Conservation (phyloP, 2,329 filamentous ascomycete species). For the Thelonectria olida region DNA sequence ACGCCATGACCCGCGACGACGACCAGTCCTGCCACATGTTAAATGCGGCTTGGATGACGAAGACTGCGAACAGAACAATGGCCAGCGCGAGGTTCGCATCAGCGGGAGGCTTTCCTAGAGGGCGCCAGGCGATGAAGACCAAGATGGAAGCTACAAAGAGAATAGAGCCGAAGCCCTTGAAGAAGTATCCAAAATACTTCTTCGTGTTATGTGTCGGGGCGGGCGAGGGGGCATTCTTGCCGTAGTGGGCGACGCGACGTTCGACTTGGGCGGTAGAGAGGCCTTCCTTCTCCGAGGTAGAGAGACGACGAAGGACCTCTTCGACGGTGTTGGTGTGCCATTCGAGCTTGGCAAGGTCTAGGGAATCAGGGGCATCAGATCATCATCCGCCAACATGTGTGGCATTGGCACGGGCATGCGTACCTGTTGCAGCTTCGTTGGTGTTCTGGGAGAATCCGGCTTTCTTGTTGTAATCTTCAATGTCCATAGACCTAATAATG, state of each 20-base stretch:
- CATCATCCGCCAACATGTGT: not conserved
- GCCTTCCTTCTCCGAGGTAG: conserved; percentile 20
- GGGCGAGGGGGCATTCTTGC: conserved; percentile 30
- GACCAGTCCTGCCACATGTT: conserved; percentile 80
- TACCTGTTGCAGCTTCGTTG: conserved; percentile 23
- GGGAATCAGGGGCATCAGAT: not conserved
- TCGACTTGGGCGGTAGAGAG: conserved; percentile 26
- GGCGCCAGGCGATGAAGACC: conserved; percentile 81
- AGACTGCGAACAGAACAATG: conserved; percentile 77
- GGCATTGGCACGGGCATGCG: not conserved
- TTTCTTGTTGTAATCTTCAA: conserved; percentile 31
- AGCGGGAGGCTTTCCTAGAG: conserved; percentile 75
- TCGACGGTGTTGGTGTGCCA: conserved; percentile 30
- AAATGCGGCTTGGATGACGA: conserved; percentile 74
- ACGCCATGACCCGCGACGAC: conserved; percentile 79
- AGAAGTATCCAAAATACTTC: conserved; percentile 75
- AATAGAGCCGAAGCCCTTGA: conserved; percentile 79
- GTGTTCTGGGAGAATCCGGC: conserved; percentile 14
- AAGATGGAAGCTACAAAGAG: conserved; percentile 74
- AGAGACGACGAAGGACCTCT: conserved; percentile 27
- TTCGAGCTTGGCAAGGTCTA: conserved; percentile 31
- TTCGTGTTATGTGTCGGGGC: conserved; percentile 27
- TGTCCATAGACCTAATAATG: conserved; percentile 29
- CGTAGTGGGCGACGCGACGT: conserved; percentile 23
- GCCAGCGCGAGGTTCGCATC: conserved; percentile 76